Conservation (phyloP, 2,329 filamentous ascomycete species). For the Chrysoporthe deuterocubensis region DNA sequence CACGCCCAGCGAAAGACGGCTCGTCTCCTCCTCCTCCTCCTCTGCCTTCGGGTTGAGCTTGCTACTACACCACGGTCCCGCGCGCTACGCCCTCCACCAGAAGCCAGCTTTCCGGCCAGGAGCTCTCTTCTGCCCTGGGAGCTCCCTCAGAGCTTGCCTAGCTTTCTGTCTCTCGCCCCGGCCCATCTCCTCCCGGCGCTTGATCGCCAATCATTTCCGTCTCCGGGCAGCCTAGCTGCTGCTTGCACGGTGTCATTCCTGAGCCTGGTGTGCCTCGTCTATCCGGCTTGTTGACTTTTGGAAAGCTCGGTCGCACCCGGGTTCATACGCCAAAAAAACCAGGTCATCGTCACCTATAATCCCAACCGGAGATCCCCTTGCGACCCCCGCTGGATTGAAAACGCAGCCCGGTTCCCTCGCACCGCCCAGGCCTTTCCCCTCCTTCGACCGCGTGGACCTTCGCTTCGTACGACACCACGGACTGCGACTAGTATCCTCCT, state of each 20-base stretch:
- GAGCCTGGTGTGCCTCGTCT: conserved; percentile 14
- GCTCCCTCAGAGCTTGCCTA: background rate
- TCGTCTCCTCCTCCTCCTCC: background rate
- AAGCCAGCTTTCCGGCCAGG: background rate
- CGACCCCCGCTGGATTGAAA: background rate
- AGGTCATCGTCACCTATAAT: conserved; percentile 1
- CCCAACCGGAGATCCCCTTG: conserved; percentile 4
- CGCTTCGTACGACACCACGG: background rate
- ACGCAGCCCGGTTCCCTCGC: background rate
- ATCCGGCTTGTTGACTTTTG: conserved; percentile 7
- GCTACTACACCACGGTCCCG: too few relatives aligned
- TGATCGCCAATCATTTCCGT: conserved; percentile 17
- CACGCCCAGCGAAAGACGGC: background rate
- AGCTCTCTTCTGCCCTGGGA: background rate
- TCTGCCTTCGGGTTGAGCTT: background rate
- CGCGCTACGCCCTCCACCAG: too few relatives aligned
- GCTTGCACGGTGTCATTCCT: conserved; percentile 17
- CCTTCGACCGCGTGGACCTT: background rate
- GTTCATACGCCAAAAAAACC: background rate
- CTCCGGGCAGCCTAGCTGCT: conserved; percentile 17
- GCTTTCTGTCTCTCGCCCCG: conserved; percentile 8
- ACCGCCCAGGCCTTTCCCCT: background rate
- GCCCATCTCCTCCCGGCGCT: conserved; percentile 7
- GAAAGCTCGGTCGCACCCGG: background rate
- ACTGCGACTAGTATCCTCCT: background rate